Evolutionary conservation across 768 basidiomycete species (phyloP).

Genomic region (Trametes meyenii): DNA sequence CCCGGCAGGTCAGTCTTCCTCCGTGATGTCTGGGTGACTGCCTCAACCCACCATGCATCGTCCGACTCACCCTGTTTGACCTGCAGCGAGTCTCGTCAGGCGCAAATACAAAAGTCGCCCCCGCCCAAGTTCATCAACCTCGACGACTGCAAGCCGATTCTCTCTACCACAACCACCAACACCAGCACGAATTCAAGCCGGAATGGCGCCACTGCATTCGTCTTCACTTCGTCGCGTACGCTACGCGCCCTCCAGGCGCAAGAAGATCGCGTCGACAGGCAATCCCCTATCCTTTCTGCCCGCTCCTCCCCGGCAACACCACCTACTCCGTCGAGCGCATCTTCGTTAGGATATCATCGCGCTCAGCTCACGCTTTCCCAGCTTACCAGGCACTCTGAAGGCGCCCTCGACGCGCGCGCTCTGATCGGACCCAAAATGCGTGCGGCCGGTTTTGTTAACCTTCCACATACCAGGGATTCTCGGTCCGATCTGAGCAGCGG

Average conservation of each 20-base stretch:
- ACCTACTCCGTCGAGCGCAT: conserved; percentile 5
- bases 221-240: conserved; percentile 36
- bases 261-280: background rate
- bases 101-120: conserved; percentile 22
- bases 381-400: conserved; percentile 30
- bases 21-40: background rate
- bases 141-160: conserved; percentile 28
- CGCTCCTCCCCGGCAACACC: conserved; percentile 14
- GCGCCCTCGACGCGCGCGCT: conserved; percentile 32
- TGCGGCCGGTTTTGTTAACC: conserved; percentile 33
- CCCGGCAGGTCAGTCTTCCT: background rate
- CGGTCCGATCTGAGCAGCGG: conserved; percentile 3
- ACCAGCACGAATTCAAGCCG: conserved; percentile 19
- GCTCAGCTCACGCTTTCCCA: conserved; percentile 26
- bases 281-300: conserved; percentile 4
- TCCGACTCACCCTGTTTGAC: background rate
- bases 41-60: background rate
- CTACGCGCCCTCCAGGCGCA: conserved; percentile 26
- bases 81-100: background rate
- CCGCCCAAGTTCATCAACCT: conserved; percentile 31
- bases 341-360: background rate
- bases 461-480: conserved; percentile 23
- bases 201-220: conserved; percentile 27
- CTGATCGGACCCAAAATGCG: conserved; percentile 34
- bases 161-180: conserved; percentile 26